These are phyloP conservation scores for Platismatia glauca DNA, from an alignment of 495 filamentous ascomycete species.

Conservation along the genomic window DNA sequence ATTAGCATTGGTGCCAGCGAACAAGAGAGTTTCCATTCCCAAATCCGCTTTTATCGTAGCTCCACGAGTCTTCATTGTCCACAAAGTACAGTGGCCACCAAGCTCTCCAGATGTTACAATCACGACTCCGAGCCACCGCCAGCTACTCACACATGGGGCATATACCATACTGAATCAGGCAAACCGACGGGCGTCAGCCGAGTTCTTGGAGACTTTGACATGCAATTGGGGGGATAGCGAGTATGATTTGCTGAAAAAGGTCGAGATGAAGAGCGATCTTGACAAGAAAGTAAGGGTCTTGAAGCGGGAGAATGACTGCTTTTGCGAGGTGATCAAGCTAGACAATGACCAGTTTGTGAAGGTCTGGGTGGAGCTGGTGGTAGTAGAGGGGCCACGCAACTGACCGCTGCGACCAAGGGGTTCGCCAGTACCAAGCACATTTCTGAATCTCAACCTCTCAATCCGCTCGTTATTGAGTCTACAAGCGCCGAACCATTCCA, in stretches of 20 bases:
- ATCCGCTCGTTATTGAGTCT: neutral
- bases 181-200: slow-evolving; percentile 4
- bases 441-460: neutral
- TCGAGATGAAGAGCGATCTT: neutral
- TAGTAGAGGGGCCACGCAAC: neutral
- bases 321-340: neutral
- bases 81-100: neutral
- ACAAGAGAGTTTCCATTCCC: neutral
- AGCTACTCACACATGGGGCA: neutral
- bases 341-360: neutral
- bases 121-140: neutral
- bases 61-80: slow-evolving; percentile 3
- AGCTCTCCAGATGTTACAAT: neutral
- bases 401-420: neutral
- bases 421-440: neutral
- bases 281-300: neutral
- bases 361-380: slow-evolving; percentile 9
- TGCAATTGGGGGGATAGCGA: neutral
- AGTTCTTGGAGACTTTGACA: slow-evolving; percentile 6
- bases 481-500: neutral
- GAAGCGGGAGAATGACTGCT: neutral
- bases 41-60: slow-evolving; percentile 7
- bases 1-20: slow-evolving; percentile 1
- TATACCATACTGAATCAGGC: slow-evolving; percentile 1
- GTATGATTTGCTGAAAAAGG: neutral